A percentile compares a stretch with the other conserved stretches of the same genome.
Evolutionary conservation across 2,329 filamentous ascomycete genomes (phyloP).

Genomic region (Ophidiomyces ophidiicola): DNA sequence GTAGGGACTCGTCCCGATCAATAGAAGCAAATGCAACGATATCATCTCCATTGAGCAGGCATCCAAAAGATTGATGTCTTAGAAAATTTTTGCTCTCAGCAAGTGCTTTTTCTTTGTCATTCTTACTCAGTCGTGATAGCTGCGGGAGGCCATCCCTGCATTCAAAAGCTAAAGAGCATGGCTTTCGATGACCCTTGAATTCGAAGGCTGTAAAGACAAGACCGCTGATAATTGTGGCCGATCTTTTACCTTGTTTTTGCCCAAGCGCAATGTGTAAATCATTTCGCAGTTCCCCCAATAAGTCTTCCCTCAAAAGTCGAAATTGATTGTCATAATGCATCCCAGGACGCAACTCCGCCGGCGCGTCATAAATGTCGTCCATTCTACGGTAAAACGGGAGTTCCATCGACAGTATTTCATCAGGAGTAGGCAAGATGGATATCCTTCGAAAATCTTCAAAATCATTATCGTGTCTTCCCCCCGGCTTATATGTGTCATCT

Average conservation of each 20-base stretch:
- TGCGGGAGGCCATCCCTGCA: background rate
- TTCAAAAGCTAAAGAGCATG: background rate
- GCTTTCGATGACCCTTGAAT: constrained; percentile 4
- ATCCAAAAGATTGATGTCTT: background rate
- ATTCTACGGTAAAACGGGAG: constrained; percentile 23
- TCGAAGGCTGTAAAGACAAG: constrained; percentile 5
- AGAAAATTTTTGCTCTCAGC: background rate
- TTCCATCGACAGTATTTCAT: constrained; percentile 26
- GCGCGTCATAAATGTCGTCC: constrained; percentile 18
- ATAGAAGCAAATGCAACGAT: background rate
- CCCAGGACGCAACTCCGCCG: constrained; percentile 27
- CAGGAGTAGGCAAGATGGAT: constrained; percentile 26
- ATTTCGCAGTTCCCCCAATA: constrained; percentile 24
- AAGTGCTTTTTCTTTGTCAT: background rate
- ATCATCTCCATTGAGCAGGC: background rate
- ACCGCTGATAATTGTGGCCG: constrained; percentile 6
- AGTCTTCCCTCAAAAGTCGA: constrained; percentile 29
- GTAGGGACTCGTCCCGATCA: background rate
- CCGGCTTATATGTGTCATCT: constrained; percentile 13
- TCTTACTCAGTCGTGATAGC: background rate
- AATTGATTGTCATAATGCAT: constrained; percentile 28
- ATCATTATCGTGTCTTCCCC: constrained; percentile 30
- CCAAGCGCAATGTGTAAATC: constrained; percentile 18
- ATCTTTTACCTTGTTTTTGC: constrained; percentile 12
- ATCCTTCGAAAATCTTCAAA: constrained; percentile 24